These are phyloP conservation scores for Candida cerambycidarum DNA, from an alignment of 805 yeast genomes.

Conservation along the genomic window DNA sequence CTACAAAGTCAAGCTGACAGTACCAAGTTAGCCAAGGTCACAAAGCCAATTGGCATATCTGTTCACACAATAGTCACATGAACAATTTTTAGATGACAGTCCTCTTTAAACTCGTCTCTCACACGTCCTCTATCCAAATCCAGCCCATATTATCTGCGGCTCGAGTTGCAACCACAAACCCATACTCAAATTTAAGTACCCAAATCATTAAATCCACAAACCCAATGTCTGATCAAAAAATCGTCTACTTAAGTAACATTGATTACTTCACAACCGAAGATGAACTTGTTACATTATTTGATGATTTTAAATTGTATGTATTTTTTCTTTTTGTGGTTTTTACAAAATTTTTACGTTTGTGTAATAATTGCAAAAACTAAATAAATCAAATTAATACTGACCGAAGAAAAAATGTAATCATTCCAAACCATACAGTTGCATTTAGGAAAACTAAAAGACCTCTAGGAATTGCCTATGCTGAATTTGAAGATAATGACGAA, in stretches of 20 bases:
- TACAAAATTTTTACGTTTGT: background rate
- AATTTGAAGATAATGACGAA: slow-evolving; percentile 28
- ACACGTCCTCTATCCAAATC: no score
- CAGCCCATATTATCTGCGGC: no score
- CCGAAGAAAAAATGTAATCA: slow-evolving; percentile 36
- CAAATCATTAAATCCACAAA: slow-evolving; percentile 3
- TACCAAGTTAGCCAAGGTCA: no score
- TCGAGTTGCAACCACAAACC: background rate
- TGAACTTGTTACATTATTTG: slow-evolving; percentile 47
- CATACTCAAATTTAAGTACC: background rate
- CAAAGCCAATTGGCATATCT: no score
- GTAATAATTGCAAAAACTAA: background rate
- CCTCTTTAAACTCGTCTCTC: no score
- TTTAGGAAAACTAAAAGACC: slow-evolving; percentile 45
- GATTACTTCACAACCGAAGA: slow-evolving; percentile 52
- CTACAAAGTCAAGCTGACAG: no score
- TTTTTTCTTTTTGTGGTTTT: background rate
- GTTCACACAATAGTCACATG: no score
- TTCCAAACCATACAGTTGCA: slow-evolving; percentile 55
- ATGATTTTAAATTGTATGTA: slow-evolving; percentile 48
- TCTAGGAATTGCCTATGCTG: slow-evolving; percentile 54
- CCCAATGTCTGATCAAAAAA: slow-evolving; percentile 10
- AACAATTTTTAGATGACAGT: no score
- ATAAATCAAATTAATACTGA: background rate
- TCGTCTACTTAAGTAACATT: slow-evolving; percentile 54